Base-by-base conservation (phyloP, 208 protist genomes). In the Balamuthia mandrillaris region DNA sequence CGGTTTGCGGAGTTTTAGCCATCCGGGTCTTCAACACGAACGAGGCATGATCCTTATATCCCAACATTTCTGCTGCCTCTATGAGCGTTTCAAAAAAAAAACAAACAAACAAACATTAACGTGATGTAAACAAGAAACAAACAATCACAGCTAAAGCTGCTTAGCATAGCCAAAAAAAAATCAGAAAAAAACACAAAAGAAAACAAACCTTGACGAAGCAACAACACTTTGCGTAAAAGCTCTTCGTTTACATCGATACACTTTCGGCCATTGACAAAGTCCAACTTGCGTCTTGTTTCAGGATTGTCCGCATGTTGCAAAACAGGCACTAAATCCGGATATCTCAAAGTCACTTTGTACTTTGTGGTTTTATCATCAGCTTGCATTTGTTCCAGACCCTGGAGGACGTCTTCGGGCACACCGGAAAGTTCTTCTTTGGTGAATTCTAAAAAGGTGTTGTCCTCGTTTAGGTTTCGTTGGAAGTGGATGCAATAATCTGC, bases 391-490 rank as follows among this genome's bases (percentile, higher is more conserved):
- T 41, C 51, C 49, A 81, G 37, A 41, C 35, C 41, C 35, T 84
- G 41, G 56, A 84, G 2, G 74, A 81, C 56, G 35, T 92, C 90
- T 21, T 90, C 85, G 27, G 88, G 85, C 16, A 92, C 37, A 41
- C 91, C 91, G 14, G 63, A 42, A 1, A 94, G 63, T 44, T 92
- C 72, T 0, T 87, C 85, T n/a, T 54, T 65, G 29, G 63, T 85
- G 77, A 94, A 94, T 0, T 24, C 7, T 1, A 89, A 33, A n/a
- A 41, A 92, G 0, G 90, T 92, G 27, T 89, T 91, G 33, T 92
- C 89, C 47, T 95, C 93, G 27, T 82, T 86, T 2, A 95, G 18
- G 49, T 95, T 93, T 51, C 90, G 47, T 31, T 45, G 31, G 44
- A 90, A 90, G 63, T 91, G 44, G 54, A 90, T 87, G 39, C 54